Conservation (phyloP, 345 rosid species). For the Citrus hindsii region DNA sequence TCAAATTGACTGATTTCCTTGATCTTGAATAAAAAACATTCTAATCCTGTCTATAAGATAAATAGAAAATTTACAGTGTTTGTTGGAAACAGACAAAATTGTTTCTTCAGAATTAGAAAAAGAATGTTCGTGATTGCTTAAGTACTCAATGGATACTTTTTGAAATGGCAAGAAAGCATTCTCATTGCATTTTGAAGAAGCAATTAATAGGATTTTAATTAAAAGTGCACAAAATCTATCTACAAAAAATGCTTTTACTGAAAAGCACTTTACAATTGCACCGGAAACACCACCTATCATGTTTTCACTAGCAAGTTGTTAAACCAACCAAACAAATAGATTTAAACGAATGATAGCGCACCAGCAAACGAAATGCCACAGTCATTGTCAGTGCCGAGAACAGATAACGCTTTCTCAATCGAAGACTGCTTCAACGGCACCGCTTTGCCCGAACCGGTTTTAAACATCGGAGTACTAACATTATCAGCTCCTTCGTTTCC, state of each 20-base stretch:
- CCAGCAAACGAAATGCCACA: slow-evolving; percentile 28
- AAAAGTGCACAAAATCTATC: background rate
- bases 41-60: background rate
- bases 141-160: background rate
- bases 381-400: slow-evolving; percentile 37
- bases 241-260: background rate
- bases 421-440: slow-evolving; percentile 63
- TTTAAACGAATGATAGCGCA: background rate
- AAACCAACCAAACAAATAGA: background rate
- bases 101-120: background rate
- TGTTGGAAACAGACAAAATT: background rate
- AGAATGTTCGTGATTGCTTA: background rate
- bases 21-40: background rate
- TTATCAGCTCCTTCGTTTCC: slow-evolving; percentile 19
- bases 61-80: background rate
- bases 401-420: slow-evolving; percentile 50
- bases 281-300: background rate
- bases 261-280: background rate
- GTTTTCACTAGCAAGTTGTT: background rate
- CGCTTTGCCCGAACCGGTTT: slow-evolving; percentile 60
- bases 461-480: slow-evolving; percentile 43
- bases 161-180: background rate
- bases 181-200: background rate
- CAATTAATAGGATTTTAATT: background rate
- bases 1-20: background rate